Base-by-base conservation (phyloP, 352 stramenopile species). In the Globisporangium cederbergense region DNA sequence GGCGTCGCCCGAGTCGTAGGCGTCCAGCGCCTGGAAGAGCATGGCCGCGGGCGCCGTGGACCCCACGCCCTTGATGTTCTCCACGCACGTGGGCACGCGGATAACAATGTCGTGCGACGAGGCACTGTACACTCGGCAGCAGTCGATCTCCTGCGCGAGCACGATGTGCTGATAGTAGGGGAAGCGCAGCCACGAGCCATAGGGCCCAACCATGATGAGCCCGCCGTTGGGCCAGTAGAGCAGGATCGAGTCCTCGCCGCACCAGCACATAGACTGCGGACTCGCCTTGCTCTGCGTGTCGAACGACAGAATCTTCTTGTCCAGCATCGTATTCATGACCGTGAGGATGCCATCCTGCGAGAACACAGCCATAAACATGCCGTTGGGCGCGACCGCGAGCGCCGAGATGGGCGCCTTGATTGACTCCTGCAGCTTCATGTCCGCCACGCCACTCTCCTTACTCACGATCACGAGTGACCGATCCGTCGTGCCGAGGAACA, bases 331-430 rank as follows among this genome's bases (percentile, higher is more conserved):
- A 38, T 95, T 98, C 54, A 99, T 86, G 20, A 99, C 96, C 3
- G 93, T 98, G 28, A 99, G 76, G 57, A 97, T 90, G 8, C 92
- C 94, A 56, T 97, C 86, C 62, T 97, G 89, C 8, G 93, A 96
- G 67, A 98, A 98, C 55, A 97, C 91, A n/a, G 96, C 95, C 77
- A 99, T 89, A 66, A 98, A 98, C 57, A 96, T 82, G 42, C 95
- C 95, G 71, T 98, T 98, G 2, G 95, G 95, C 20, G 94, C 95
- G 71, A 98, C 95, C 0, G 87, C 81, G 66, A 98, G 97, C 40
- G 85, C 84, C 16, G 95, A 93, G 71, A 98, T 97, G 18, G 94
- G 91, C 47, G 95, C 87, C 32, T 78, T 76, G 55, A 96, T 82
- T 9, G 78, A 86, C 3, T 89, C 79, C 46, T 83, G 79, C 25